These are phyloP conservation scores for Penicillium concentricum DNA, from an alignment of 2,329 filamentous ascomycete genomes.

Conservation along the genomic window DNA sequence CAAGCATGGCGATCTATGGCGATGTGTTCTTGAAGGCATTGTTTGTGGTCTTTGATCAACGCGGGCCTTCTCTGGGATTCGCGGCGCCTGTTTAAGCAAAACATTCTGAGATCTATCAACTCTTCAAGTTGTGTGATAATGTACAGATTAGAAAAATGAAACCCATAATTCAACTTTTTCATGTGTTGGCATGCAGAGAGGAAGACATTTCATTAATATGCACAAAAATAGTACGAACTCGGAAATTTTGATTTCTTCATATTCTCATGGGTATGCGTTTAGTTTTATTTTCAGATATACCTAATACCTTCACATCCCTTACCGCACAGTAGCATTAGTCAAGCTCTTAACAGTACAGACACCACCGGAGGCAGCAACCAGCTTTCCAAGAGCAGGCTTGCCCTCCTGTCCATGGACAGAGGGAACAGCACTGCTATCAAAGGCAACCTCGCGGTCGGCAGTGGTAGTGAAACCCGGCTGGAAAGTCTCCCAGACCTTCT, in stretches of 20 bases:
- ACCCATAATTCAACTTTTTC: background rate
- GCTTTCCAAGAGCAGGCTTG: constrained; percentile 56
- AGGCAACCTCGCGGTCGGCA: constrained; percentile 74
- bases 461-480: constrained; percentile 96
- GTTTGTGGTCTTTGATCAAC: constrained; percentile 59
- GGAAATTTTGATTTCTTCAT: constrained; percentile 17
- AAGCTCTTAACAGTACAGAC: constrained; percentile 80
- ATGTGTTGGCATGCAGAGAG: background rate
- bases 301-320: constrained; percentile 33
- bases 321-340: constrained; percentile 79
- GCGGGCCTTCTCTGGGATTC: constrained; percentile 52
- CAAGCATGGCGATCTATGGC: constrained; percentile 58
- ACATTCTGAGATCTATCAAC: background rate
- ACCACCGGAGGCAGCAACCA: constrained; percentile 75
- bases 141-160: constrained; percentile 6
- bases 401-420: constrained; percentile 66
- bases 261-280: constrained; percentile 24
- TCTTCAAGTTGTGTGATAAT: background rate
- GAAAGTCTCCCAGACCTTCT: constrained; percentile 97
- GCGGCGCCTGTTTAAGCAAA: constrained; percentile 40
- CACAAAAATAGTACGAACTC: constrained; percentile 5
- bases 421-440: constrained; percentile 76
- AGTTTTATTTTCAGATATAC: constrained; percentile 14
- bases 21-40: constrained; percentile 61
- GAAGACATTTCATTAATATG: background rate